Conservation (phyloP, 768 basidiomycete genomes). For the Naganishia vaughanmartiniae region DNA sequence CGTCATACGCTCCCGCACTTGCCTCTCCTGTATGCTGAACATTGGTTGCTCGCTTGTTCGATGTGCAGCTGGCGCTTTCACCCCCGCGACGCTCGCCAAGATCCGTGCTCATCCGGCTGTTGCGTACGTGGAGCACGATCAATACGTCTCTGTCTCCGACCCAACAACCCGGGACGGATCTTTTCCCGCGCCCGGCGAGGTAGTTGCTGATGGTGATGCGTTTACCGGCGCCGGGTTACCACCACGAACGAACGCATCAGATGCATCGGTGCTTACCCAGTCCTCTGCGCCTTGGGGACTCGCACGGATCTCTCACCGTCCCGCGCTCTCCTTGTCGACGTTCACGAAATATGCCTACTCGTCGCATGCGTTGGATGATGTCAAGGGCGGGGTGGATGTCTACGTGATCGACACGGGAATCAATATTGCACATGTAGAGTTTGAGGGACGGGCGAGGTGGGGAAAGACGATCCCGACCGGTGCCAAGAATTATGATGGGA, state of each 20-base stretch:
- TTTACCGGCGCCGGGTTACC: neutral
- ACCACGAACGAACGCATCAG: constrained; percentile 26
- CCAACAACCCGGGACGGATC: neutral
- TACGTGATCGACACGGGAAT: constrained; percentile 62
- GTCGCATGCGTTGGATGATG: constrained; percentile 33
- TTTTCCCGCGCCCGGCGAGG: neutral
- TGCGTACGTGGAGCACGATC: constrained; percentile 87
- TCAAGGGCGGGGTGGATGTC: constrained; percentile 91
- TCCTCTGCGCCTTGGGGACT: constrained; percentile 66
- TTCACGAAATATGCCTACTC: constrained; percentile 81
- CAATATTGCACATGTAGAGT: constrained; percentile 77
- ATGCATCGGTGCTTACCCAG: constrained; percentile 35
- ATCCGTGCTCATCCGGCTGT: constrained; percentile 85
- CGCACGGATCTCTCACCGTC: constrained; percentile 86
- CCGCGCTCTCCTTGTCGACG: constrained; percentile 69
- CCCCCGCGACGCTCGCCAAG: constrained; percentile 64
- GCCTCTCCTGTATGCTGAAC: neutral
- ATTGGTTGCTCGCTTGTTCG: neutral
- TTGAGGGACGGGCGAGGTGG: constrained; percentile 71
- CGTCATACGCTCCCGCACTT: constrained; percentile 32
- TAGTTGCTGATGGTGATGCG: neutral
- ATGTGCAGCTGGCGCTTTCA: constrained; percentile 66
- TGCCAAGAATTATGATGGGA: constrained; percentile 83
- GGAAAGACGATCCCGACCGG: constrained; percentile 83
- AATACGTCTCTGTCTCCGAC: constrained; percentile 63